Conservation (phyloP, 1,284 basidiomycete species). For the Caloboletus firmus region DNA sequence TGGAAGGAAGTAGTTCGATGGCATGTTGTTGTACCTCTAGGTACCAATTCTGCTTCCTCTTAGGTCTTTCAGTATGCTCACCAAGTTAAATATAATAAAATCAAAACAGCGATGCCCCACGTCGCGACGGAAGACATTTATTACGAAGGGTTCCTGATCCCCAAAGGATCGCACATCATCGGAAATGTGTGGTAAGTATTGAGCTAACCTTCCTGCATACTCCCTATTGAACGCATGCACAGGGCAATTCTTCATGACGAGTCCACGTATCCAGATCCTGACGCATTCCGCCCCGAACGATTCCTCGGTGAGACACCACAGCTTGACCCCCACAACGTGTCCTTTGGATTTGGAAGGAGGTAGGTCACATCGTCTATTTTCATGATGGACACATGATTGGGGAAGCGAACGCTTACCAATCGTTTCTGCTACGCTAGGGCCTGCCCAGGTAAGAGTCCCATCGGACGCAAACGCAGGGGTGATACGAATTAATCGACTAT, state of each 20-base stretch:
- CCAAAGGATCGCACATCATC: conserved; percentile 37
- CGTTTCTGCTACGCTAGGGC: conserved; percentile 4
- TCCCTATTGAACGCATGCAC: too few relatives aligned
- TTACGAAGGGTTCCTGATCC: too few relatives aligned
- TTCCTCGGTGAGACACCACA: too few relatives aligned
- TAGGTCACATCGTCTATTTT: neutral
- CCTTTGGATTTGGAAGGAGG: conserved; percentile 28
- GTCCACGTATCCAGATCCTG: conserved; percentile 21
- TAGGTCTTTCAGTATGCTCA: conserved; percentile 15
- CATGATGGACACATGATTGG: too few relatives aligned
- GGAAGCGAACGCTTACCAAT: neutral
- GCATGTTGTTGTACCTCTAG: conserved; percentile 15
- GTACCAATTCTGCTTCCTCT: conserved; percentile 2
- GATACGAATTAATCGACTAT: neutral
- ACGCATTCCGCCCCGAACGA: conserved; percentile 26
- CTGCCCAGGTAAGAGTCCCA: conserved; percentile 19
- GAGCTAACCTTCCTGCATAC: neutral
- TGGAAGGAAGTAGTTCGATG: conserved; percentile 29
- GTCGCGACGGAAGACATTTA: conserved; percentile 40
- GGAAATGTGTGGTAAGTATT: conserved; percentile 23
- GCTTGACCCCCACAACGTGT: conserved; percentile 18
- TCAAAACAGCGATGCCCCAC: conserved; percentile 34
- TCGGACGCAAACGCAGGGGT: neutral
- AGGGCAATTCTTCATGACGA: conserved; percentile 23
- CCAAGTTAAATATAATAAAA: conserved; percentile 5